These are phyloP conservation scores for Hypoxylon trugodes DNA, from an alignment of 495 filamentous ascomycete species.

Conservation along the genomic window DNA sequence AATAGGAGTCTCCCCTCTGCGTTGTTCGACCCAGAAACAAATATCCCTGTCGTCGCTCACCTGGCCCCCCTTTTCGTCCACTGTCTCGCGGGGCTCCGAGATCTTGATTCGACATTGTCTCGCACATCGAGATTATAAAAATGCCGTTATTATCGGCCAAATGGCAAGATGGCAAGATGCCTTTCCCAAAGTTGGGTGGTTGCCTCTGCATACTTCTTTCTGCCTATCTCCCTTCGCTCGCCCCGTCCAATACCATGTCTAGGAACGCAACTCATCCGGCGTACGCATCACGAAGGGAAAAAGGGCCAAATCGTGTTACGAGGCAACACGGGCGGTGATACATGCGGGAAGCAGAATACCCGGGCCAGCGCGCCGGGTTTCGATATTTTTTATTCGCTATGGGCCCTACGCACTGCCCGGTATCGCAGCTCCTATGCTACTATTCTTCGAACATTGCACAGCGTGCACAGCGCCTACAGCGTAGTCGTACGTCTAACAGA, in stretches of 20 bases:
- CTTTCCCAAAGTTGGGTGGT: slow-evolving; percentile 23
- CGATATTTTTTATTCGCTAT: slow-evolving; percentile 24
- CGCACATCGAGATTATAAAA: slow-evolving; percentile 40
- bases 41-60: slow-evolving; percentile 34
- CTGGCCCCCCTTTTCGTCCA: slow-evolving; percentile 36
- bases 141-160: slow-evolving; percentile 37
- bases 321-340: slow-evolving; percentile 24
- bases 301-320: slow-evolving; percentile 29
- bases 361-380: slow-evolving; percentile 6
- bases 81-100: slow-evolving; percentile 28
- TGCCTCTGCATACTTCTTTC: slow-evolving; percentile 7
- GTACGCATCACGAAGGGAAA: slow-evolving; percentile 23
- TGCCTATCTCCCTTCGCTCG: slow-evolving; percentile 26
- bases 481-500: slow-evolving; percentile 24
- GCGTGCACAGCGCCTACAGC: too few relatives aligned
- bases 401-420: slow-evolving; percentile 29
- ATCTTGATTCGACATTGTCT: slow-evolving; percentile 41
- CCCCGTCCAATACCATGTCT: slow-evolving; percentile 17
- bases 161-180: slow-evolving; percentile 25
- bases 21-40: slow-evolving; percentile 32
- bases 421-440: background rate
- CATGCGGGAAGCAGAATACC: slow-evolving; percentile 27
- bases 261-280: slow-evolving; percentile 14
- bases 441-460: slow-evolving; percentile 22
- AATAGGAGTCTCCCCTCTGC: slow-evolving; percentile 32